Conservation (phyloP, 2,329 filamentous ascomycete species). For the Hortaea werneckii region DNA sequence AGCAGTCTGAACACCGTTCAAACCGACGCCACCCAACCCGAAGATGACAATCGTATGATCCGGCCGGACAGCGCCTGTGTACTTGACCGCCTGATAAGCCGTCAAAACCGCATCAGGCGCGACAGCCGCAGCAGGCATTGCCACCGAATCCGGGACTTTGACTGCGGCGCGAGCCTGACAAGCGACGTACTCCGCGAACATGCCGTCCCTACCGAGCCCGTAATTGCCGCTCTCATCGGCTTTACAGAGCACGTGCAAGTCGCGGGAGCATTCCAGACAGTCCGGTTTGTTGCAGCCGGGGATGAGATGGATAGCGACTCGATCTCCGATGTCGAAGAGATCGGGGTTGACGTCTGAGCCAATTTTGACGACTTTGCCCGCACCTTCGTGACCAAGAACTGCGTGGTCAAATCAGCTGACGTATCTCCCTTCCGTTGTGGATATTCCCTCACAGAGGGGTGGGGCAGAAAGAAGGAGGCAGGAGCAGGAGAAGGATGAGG, state of each 20-base stretch:
- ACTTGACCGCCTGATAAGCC: slow-evolving; percentile 31
- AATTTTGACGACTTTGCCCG: slow-evolving; percentile 11
- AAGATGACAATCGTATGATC: slow-evolving; percentile 32
- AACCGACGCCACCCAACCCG: slow-evolving; percentile 33
- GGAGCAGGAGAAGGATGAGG: not conserved
- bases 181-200: slow-evolving; percentile 32
- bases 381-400: slow-evolving; percentile 13
- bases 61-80: slow-evolving; percentile 26
- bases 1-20: slow-evolving; percentile 34
- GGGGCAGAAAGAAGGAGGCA: not conserved
- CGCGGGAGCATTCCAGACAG: slow-evolving; percentile 32
- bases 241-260: slow-evolving; percentile 30
- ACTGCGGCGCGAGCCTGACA: slow-evolving; percentile 18
- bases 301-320: slow-evolving; percentile 24
- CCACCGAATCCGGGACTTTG: slow-evolving; percentile 13
- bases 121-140: slow-evolving; percentile 27
- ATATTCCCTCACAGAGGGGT: not conserved
- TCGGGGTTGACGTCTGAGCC: slow-evolving; percentile 6
- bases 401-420: not conserved
- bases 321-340: slow-evolving; percentile 16
- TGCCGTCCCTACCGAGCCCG: slow-evolving; percentile 33
- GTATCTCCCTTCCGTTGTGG: too few relatives aligned
- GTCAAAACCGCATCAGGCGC: slow-evolving; percentile 34
- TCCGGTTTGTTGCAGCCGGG: slow-evolving; percentile 24
- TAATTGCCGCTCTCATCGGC: slow-evolving; percentile 27